Conservation (phyloP, 495 filamentous ascomycete species). For the Penicillium manginii region DNA sequence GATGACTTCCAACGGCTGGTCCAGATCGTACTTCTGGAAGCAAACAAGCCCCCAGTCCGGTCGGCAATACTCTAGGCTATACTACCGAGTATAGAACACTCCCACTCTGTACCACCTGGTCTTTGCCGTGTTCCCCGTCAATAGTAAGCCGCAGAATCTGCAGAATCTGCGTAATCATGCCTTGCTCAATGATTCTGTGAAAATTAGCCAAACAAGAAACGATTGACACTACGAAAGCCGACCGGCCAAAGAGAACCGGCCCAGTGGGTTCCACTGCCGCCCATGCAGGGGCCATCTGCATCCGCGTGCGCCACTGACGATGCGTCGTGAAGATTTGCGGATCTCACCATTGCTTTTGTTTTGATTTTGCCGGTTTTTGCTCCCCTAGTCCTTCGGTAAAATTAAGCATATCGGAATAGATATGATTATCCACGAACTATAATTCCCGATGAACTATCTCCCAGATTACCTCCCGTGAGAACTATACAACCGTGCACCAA, state of each 20-base stretch:
- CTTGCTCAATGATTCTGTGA: neutral
- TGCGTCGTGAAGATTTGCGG: neutral
- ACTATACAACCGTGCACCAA: too few relatives aligned
- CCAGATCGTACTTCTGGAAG: neutral
- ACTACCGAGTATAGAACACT: too few relatives aligned
- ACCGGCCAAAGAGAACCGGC: neutral
- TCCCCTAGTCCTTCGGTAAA: too few relatives aligned
- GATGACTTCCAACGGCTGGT: too few relatives aligned
- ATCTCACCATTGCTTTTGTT: too few relatives aligned
- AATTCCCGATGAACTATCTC: neutral
- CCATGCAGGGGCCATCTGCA: slow-evolving; percentile 23
- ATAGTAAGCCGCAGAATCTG: too few relatives aligned
- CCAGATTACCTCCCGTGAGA: too few relatives aligned
- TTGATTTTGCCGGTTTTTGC: too few relatives aligned
- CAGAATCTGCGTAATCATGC: neutral
- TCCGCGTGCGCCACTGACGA: slow-evolving; percentile 16
- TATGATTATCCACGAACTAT: neutral
- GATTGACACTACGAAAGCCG: slow-evolving; percentile 5
- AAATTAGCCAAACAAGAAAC: neutral
- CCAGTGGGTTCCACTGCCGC: slow-evolving; percentile 9
- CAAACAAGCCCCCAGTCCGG: neutral
- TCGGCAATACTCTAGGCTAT: too few relatives aligned
- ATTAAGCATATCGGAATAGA: too few relatives aligned
- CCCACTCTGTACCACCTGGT: too few relatives aligned
- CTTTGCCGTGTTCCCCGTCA: too few relatives aligned